These are phyloP conservation scores for Lathyrus oleraceus DNA, from an alignment of 306 rosid genomes.

Conservation along the genomic window DNA sequence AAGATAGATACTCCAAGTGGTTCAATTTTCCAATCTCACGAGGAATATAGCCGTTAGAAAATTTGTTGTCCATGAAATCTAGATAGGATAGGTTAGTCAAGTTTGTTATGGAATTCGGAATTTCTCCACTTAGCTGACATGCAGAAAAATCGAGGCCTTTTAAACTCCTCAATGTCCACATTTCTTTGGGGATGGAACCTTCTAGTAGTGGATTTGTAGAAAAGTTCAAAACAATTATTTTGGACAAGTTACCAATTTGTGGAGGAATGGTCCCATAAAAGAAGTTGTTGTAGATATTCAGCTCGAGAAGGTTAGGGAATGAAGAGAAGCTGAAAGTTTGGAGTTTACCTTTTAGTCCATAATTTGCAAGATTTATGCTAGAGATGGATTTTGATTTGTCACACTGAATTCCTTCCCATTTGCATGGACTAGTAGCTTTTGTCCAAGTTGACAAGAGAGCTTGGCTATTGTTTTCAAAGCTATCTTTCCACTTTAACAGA, in stretches of 20 bases:
- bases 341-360: constrained; percentile 22
- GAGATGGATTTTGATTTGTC: constrained; percentile 20
- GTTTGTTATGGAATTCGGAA: constrained; percentile 15
- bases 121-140: constrained; percentile 6
- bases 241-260: constrained; percentile 34
- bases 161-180: constrained; percentile 27
- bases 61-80: not conserved
- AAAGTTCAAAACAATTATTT: constrained; percentile 13
- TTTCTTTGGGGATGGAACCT: constrained; percentile 34
- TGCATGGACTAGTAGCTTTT: constrained; percentile 12
- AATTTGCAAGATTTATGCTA: constrained; percentile 22
- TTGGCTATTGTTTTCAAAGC: constrained; percentile 11
- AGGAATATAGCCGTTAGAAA: constrained; percentile 19
- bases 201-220: not conserved
- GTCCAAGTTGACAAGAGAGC: constrained; percentile 25
- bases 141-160: not conserved
- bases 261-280: constrained; percentile 31
- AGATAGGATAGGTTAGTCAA: constrained; percentile 26
- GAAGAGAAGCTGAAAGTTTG: constrained; percentile 21
- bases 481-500: constrained; percentile 30
- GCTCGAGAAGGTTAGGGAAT: constrained; percentile 24
- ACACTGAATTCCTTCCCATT: constrained; percentile 28
- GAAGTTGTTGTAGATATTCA: constrained; percentile 13
- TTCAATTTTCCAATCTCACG: constrained; percentile 32
- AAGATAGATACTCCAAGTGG: not conserved